These are phyloP conservation scores for Boletellus ananas DNA, from an alignment of 768 basidiomycete species.

Conservation along the genomic window DNA sequence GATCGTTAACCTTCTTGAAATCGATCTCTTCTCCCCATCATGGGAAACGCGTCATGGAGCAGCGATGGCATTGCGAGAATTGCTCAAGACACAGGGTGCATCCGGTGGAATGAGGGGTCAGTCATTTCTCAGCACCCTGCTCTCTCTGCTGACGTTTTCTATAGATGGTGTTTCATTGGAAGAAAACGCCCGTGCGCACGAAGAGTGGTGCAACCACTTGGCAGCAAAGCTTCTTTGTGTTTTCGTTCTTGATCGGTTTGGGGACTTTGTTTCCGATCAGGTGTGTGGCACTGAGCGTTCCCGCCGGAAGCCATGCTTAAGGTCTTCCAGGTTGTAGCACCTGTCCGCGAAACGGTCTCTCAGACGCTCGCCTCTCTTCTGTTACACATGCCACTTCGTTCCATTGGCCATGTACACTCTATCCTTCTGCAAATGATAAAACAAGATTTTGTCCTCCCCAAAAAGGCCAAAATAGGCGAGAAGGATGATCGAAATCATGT, in stretches of 20 bases:
- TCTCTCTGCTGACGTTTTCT: constrained; percentile 1
- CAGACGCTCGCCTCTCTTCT: constrained; percentile 90
- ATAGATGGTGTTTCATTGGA: constrained; percentile 48
- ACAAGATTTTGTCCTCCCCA: constrained; percentile 65
- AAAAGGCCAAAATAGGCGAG: constrained; percentile 31
- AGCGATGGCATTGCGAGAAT: constrained; percentile 83
- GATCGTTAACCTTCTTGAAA: constrained; percentile 71
- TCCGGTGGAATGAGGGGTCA: constrained; percentile 79
- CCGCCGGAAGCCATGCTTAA: constrained; percentile 1
- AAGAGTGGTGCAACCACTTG: constrained; percentile 87
- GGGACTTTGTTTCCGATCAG: constrained; percentile 96
- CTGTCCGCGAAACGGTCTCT: constrained; percentile 93
- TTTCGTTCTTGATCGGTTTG: constrained; percentile 94
- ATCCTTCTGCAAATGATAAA: constrained; percentile 91
- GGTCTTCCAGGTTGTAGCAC: constrained; percentile 72
- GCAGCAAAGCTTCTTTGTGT: constrained; percentile 84
- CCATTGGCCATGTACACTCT: constrained; percentile 74
- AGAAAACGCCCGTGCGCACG: constrained; percentile 67
- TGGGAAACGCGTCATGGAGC: constrained; percentile 97
- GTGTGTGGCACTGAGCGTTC: constrained; percentile 24
- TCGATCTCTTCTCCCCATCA: constrained; percentile 76
- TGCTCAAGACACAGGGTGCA: constrained; percentile 79
- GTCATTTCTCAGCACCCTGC: neutral
- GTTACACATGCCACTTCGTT: constrained; percentile 80
- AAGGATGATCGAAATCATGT: constrained; percentile 54